Base-by-base conservation (phyloP, 176 grass and related monocot genomes). In the Triticum aestivum region DNA sequence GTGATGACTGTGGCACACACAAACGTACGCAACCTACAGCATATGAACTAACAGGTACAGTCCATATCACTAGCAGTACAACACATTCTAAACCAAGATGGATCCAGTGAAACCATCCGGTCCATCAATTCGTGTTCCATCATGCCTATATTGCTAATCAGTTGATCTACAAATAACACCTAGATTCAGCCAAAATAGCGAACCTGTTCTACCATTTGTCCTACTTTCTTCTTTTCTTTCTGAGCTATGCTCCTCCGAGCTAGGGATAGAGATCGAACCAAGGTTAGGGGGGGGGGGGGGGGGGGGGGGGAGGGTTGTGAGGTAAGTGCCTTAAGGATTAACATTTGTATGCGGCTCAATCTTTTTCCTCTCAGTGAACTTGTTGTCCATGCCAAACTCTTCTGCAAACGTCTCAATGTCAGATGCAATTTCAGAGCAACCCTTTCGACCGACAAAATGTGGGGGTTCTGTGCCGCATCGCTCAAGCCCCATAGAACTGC, bases 331-430 rank as follows among this genome's bases (percentile, higher is more conserved):
- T 84, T 87, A 87, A 38, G 85, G 63, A 75, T 9, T 70, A 76
- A 87, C 81, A 62, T 69, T 75, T 41, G 69, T 87, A 12, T 61
- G 80, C 8, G 38, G 12, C n/a, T 76, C 81, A 34, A 87, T 87
- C 81, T 87, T 87, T 62, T 84, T 84, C 85, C 90, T 86, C 59
- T 90, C 91, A 38, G 5, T 37, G 54, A 80, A 89, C 15, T 81
- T 86, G 61, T 78, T 54, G 61, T 92, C 86, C 83, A 89, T 87
- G 32, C 87, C 85, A 82, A 96, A 94, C 70, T 98, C 96, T 66
- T 87, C 89, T 18, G 91, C 72, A 0, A 96, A 81, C 29, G 96
- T 90, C 69, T 91, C 91, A 32, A 98, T 91, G 72, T 94, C 93
- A 45, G 92, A 73, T 82, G 90, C 82, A 61, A 94, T 89, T 69